phyloP scores from a whole-genome alignment of 2,329 filamentous ascomycete species.

The Sporothrix sp. region DNA sequence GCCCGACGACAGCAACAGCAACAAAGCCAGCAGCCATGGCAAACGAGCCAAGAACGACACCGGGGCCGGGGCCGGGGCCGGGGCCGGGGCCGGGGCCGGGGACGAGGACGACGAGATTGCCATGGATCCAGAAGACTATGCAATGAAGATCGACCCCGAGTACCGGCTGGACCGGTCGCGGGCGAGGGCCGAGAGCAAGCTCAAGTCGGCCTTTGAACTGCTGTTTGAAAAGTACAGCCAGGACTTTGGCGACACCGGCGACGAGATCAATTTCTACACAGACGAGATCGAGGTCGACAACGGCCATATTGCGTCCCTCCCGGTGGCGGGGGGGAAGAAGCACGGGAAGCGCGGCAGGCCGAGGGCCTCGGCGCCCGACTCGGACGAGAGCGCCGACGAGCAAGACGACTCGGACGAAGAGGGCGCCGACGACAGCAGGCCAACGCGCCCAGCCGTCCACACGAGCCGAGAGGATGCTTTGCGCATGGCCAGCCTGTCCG shows the following conservation, averaged over 20 bases:
- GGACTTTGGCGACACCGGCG: slow-evolving; percentile 73
- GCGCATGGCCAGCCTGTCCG: not conserved
- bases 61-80: not conserved
- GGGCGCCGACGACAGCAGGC: not conserved
- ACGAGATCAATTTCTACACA: slow-evolving; percentile 79
- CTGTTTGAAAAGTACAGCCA: slow-evolving; percentile 84
- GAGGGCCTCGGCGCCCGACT: too few relatives aligned
- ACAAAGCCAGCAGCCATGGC: not conserved
- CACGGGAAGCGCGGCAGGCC: too few relatives aligned
- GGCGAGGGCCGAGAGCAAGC: slow-evolving; percentile 55
- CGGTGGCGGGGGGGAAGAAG: slow-evolving; percentile 24
- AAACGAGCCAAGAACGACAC: not conserved
- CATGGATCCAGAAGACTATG: slow-evolving; percentile 38
- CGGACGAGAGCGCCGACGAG: slow-evolving; percentile 16
- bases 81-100: slow-evolving; percentile 10
- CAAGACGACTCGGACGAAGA: slow-evolving; percentile 18
- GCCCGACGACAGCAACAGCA: not conserved
- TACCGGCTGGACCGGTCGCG: slow-evolving; percentile 52
- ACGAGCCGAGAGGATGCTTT: not conserved
- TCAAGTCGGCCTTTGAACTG: slow-evolving; percentile 76
- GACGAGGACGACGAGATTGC: slow-evolving; percentile 40
- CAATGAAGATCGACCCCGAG: slow-evolving; percentile 40
- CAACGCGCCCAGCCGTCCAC: not conserved
- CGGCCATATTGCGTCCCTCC: slow-evolving; percentile 58
- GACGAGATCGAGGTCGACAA: slow-evolving; percentile 83